Percentiles rank a stretch among this genome's conserved stretches.
Conservation (phyloP, 2,329 filamentous ascomycete genomes). For the Huntiella bhutanensis region DNA sequence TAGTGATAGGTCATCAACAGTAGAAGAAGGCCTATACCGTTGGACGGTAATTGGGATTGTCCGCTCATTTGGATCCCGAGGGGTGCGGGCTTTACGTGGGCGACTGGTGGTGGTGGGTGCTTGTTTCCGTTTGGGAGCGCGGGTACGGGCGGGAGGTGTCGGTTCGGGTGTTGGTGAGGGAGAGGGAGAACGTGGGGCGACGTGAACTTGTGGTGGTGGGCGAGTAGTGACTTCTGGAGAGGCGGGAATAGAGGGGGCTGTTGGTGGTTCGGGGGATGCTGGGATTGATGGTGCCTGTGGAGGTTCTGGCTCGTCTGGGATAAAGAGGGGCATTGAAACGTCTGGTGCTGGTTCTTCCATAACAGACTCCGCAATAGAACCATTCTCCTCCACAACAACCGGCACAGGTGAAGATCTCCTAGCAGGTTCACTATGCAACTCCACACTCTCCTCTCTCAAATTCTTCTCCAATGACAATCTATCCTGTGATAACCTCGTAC, state of each 20-base stretch:
- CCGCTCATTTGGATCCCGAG: conserved; percentile 7
- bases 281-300: too few relatives aligned
- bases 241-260: neutral
- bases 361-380: too few relatives aligned
- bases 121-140: neutral
- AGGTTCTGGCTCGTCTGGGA: neutral
- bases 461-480: too few relatives aligned
- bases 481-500: too few relatives aligned
- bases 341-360: too few relatives aligned
- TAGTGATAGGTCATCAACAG: conserved; percentile 24
- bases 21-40: conserved; percentile 33
- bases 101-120: neutral
- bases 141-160: neutral
- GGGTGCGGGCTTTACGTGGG: neutral
- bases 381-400: neutral
- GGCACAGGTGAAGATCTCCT: neutral
- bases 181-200: neutral
- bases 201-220: neutral
- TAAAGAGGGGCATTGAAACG: too few relatives aligned
- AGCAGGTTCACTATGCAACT: neutral
- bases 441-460: neutral
- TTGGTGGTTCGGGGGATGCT: neutral
- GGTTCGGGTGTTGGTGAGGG: neutral
- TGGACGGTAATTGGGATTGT: conserved; percentile 39
- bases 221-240: neutral